Percentiles rank a stretch among this genome's conserved stretches.
phyloP scores from a whole-genome alignment of 2,329 filamentous ascomycete species.

The Rhinocladiella mackenziei region DNA sequence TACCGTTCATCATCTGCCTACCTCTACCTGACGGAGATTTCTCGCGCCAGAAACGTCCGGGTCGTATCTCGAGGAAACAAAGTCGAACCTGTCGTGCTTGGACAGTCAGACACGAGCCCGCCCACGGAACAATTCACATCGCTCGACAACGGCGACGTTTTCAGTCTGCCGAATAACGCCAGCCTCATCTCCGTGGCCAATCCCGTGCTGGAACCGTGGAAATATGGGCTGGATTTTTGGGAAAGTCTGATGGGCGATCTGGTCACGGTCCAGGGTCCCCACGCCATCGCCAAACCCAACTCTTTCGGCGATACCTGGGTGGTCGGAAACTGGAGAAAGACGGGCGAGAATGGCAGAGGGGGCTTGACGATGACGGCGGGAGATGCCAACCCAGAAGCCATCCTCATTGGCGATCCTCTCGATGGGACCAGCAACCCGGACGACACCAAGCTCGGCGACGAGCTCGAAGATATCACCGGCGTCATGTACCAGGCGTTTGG shows the following conservation, averaged over 20 bases:
- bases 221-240: conserved; percentile 70
- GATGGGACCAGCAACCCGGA: conserved; percentile 60
- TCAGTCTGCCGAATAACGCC: conserved; percentile 60
- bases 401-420: conserved; percentile 61
- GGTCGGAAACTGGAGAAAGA: conserved; percentile 59
- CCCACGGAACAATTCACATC: conserved; percentile 59
- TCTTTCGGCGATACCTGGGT: conserved; percentile 67
- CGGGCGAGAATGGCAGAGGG: conserved; percentile 59
- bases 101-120: conserved; percentile 52
- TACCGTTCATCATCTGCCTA: conserved; percentile 55
- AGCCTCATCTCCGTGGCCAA: conserved; percentile 57
- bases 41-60: conserved; percentile 51
- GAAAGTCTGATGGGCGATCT: conserved; percentile 65
- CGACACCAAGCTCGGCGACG: conserved; percentile 61
- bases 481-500: conserved; percentile 63
- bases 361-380: conserved; percentile 61
- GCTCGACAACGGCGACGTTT: conserved; percentile 63
- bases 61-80: conserved; percentile 53
- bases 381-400: conserved; percentile 66
- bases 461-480: conserved; percentile 63
- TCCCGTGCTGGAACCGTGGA: conserved; percentile 56
- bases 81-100: conserved; percentile 58
- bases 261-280: conserved; percentile 58
- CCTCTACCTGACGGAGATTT: conserved; percentile 62
- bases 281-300: conserved; percentile 59